Conservation (phyloP, 2,329 filamentous ascomycete species). For the Huntiella moniliformis region DNA sequence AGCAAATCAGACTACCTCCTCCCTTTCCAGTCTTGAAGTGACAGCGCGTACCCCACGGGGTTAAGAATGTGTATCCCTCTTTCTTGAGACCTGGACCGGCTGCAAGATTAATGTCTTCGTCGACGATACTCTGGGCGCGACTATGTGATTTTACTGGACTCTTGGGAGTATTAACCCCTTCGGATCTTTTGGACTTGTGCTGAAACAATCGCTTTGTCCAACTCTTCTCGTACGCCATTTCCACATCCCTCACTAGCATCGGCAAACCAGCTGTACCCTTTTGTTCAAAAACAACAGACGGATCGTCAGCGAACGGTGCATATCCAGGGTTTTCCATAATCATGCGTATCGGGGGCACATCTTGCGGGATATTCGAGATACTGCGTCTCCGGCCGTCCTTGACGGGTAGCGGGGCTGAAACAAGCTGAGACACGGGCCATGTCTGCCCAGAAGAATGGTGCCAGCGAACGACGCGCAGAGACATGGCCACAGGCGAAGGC, state of each 20-base stretch:
- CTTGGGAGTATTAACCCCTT: not conserved
- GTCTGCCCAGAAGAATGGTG: constrained; percentile 5
- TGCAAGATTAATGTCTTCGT: constrained; percentile 12
- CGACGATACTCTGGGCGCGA: constrained; percentile 2
- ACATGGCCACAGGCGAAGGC: constrained; percentile 4
- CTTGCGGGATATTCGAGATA: not conserved
- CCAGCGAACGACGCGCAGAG: constrained; percentile 7
- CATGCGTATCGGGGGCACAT: constrained; percentile 8
- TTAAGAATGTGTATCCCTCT: constrained; percentile 57
- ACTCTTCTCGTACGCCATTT: constrained; percentile 36
- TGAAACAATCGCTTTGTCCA: constrained; percentile 7
- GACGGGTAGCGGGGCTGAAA: constrained; percentile 3
- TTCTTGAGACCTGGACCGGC: constrained; percentile 32
- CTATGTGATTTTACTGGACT: not conserved
- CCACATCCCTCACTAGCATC: constrained; percentile 31
- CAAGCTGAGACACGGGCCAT: constrained; percentile 8
- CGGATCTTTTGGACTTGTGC: constrained; percentile 11
- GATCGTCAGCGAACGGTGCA: constrained; percentile 6
- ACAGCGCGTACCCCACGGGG: constrained; percentile 75
- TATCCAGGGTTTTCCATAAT: constrained; percentile 11
- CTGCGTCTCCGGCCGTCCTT: constrained; percentile 7
- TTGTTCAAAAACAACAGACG: constrained; percentile 12
- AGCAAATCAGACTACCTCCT: constrained; percentile 57
- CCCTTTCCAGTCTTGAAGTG: constrained; percentile 64
- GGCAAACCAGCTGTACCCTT: constrained; percentile 1